Evolutionary conservation across 345 rosid genomes (phyloP), one percentile per base, ranked within the genome.

Genomic region (Raphanus sativus): DNA sequence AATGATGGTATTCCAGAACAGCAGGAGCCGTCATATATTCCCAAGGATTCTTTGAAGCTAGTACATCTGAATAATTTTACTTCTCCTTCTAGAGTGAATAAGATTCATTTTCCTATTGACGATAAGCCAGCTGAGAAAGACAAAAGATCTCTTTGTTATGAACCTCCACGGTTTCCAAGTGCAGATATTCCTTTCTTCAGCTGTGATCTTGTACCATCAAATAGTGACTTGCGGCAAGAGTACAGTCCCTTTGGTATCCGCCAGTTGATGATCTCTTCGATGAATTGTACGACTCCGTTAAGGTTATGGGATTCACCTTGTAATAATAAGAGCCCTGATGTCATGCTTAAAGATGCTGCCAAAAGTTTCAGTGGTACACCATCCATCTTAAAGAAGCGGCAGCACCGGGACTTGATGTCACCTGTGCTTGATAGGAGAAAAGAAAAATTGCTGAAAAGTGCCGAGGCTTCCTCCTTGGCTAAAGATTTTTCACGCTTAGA

Each of bases 161-260:
- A 95, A 79, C 99, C 99, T 83, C 99, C 99, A 67, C 91, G 99
- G 62, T 95, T 92, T 78, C 96, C 98, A 72, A 84, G 96, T 81
- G 83, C 92, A 85, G 99, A 95, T 68, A 80, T 95, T 71, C 99
- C 99, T 3, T 93, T 92, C 81, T 86, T 92, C 80, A 95, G 97
- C 84, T 92, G 99, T 84, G 99, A 95, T 81, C 98, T 95, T 81
- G 78, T 89, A 83, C 89, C 87, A 68, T 84, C 97, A 75, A 86
- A 88, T 67, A 81, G 85, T 65, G 97, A 92, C 77, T 84, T 84
- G 81, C 91, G 87, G 83, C 98, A 89, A 84, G 99, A 95, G 78
- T 95, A 89, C 76, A 95, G 99, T 74, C 99, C 99, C 61, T 90
- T 95, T 62, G 99, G 99, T 40, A 89, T 95, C 71, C 99, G 99